Conservation (phyloP, 768 basidiomycete genomes). For the Mycena amicta region DNA sequence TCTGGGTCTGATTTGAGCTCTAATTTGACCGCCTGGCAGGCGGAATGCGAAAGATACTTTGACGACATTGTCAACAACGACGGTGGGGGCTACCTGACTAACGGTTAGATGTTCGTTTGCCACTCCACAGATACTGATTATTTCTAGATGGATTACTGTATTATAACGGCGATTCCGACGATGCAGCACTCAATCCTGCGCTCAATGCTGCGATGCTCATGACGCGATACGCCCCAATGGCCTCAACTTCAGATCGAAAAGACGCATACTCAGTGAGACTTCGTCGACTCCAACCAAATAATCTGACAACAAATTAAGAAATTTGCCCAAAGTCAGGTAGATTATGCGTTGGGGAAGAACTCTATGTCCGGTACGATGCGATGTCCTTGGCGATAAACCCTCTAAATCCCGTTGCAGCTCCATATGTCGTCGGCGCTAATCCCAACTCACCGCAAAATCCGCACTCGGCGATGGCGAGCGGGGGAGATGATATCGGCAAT, state of each 20-base stretch:
- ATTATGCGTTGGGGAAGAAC: conserved; percentile 86
- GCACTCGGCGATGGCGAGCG: conserved; percentile 87
- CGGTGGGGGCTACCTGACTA: conserved; percentile 58
- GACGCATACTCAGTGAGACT: conserved; percentile 59
- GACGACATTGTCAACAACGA: conserved; percentile 66
- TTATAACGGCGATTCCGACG: conserved; percentile 82
- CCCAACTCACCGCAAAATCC: conserved; percentile 91
- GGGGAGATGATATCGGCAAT: conserved; percentile 67
- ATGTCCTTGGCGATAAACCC: neutral
- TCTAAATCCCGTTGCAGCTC: conserved; percentile 41
- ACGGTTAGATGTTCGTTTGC: conserved; percentile 42
- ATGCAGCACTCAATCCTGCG: conserved; percentile 81
- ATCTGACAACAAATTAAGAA: conserved; percentile 38
- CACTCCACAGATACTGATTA: neutral
- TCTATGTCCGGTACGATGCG: conserved; percentile 73
- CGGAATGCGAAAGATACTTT: conserved; percentile 72
- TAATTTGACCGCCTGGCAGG: conserved; percentile 68
- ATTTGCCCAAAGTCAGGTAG: conserved; percentile 76
- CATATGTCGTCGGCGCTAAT: conserved; percentile 87
- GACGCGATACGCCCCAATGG: conserved; percentile 73
- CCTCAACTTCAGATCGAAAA: conserved; percentile 60
- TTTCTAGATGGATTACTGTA: conserved; percentile 74
- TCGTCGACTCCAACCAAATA: neutral
- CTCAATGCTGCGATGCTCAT: conserved; percentile 87
- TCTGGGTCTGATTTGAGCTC: conserved; percentile 54